Base-by-base conservation (phyloP, 2,329 filamentous ascomycete genomes). In the Exophiala xenobiotica region DNA sequence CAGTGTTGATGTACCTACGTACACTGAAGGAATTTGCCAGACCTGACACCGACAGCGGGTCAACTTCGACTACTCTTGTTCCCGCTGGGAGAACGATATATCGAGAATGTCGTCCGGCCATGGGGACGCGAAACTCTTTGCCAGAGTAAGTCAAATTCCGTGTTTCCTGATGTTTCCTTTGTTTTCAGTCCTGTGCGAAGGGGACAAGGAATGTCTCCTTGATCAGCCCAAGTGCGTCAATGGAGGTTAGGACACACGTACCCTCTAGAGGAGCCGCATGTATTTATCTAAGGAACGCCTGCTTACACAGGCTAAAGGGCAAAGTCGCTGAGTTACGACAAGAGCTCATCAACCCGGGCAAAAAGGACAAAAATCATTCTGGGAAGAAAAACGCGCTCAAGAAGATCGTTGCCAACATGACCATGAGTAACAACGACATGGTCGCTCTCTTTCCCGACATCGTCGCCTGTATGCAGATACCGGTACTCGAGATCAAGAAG, bases 351-450 rank as follows among this genome's bases (percentile, higher is more conserved):
- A 89, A 86, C 72, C 90, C 90, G 68, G 87, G 88, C 61, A 96
- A 95, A 78, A 99, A 97, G 77, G 93, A 99, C 76, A 97, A 96
- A 81, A 96, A 95, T 74, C 87, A 90, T 73, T 81, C 86, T 38
- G 83, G 84, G 61, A 99, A 97, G 79, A 97, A 97, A 81, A 95
- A 96, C 67, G 91, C 93, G 8, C 80, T 99, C 58, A 99, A 99
- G 81, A 96, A 96, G 80, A 97, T 99, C 63, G 93, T 99, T 64
- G 93, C 93, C 69, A 99, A 99, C 70, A 99, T 99, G 93, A 99
- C 93, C 60, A 99, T 99, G 93, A 97, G 92, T 81, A 99, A 99
- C 75, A 99, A 97, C 67, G 93, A 99, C 71, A 99, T 99, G 93
- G 87, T 97, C 49, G 90, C 90, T 31, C 78, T 99, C 46, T 99